Conservation (phyloP, 1,284 basidiomycete genomes). For the Paramarasmius palmivorus region DNA sequence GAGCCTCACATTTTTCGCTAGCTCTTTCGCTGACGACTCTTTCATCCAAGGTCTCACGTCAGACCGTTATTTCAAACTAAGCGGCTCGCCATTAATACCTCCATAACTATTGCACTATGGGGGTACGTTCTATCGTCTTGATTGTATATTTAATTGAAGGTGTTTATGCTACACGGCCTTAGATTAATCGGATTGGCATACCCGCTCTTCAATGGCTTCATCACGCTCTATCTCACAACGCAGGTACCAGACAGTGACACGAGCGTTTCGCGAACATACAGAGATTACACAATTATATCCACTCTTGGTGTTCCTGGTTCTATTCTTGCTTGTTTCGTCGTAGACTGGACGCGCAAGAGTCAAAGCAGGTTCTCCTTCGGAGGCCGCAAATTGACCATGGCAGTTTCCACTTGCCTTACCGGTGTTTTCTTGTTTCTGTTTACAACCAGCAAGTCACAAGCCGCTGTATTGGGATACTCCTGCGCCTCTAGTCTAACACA, state of each 20-base stretch:
- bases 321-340: slow-evolving; percentile 52
- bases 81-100: slow-evolving; percentile 51
- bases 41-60: slow-evolving; percentile 41
- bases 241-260: slow-evolving; percentile 32
- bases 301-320: slow-evolving; percentile 58
- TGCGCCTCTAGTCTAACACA: slow-evolving; percentile 52
- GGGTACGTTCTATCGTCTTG: too few relatives aligned
- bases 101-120: slow-evolving; percentile 55
- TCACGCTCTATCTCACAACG: slow-evolving; percentile 50
- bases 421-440: slow-evolving; percentile 63
- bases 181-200: slow-evolving; percentile 61
- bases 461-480: slow-evolving; percentile 52
- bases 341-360: slow-evolving; percentile 45
- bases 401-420: slow-evolving; percentile 47
- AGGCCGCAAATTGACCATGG: slow-evolving; percentile 54
- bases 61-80: slow-evolving; percentile 51
- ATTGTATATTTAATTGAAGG: too few relatives aligned
- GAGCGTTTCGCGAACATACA: slow-evolving; percentile 39
- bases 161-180: too few relatives aligned
- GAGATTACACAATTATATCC: slow-evolving; percentile 51
- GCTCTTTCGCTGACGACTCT: background rate
- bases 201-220: slow-evolving; percentile 56
- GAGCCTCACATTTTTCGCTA: slow-evolving; percentile 9
- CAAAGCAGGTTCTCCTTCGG: slow-evolving; percentile 34
- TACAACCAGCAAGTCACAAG: slow-evolving; percentile 51